These are phyloP conservation scores for Pyrenophora graminea DNA, from an alignment of 2,329 filamentous ascomycete species.

Conservation along the genomic window DNA sequence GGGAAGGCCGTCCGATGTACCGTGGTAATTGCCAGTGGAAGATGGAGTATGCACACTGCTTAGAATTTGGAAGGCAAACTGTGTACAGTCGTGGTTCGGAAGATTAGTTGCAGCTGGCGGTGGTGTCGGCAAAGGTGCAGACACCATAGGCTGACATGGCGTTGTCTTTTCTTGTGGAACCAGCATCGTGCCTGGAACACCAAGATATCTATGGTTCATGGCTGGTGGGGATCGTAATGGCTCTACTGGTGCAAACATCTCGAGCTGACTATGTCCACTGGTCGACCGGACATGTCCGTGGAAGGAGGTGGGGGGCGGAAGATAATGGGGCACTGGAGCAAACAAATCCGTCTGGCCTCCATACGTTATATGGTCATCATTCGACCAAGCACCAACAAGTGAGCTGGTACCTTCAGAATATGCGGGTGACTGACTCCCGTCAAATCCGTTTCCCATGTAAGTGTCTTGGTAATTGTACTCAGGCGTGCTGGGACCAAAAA, in stretches of 20 bases:
- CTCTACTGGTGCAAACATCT: slow-evolving; percentile 35
- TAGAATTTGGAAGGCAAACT: slow-evolving; percentile 43
- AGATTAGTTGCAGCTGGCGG: slow-evolving; percentile 29
- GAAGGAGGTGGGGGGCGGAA: slow-evolving; percentile 25
- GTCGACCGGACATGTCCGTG: slow-evolving; percentile 33
- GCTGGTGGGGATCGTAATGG: slow-evolving; percentile 30
- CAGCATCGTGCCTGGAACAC: slow-evolving; percentile 30
- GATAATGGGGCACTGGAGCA: slow-evolving; percentile 32
- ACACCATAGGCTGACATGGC: slow-evolving; percentile 31
- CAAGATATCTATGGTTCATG: slow-evolving; percentile 29
- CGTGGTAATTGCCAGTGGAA: slow-evolving; percentile 31
- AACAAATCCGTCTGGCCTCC: slow-evolving; percentile 34
- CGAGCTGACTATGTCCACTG: slow-evolving; percentile 40
- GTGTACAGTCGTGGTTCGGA: slow-evolving; percentile 41
- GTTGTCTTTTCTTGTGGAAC: slow-evolving; percentile 28
- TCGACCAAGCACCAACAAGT: slow-evolving; percentile 36
- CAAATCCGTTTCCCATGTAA: slow-evolving; percentile 35
- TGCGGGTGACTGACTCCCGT: slow-evolving; percentile 41
- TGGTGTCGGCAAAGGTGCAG: slow-evolving; percentile 38
- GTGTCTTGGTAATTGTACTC: slow-evolving; percentile 43
- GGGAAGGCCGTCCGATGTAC: slow-evolving; percentile 30
- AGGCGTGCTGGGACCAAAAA: slow-evolving; percentile 42
- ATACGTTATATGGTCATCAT: slow-evolving; percentile 40
- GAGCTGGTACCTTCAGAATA: slow-evolving; percentile 37
- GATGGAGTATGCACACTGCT: slow-evolving; percentile 42